phyloP scores from a whole-genome alignment of 306 rosid genomes.

The Corylus americana region DNA sequence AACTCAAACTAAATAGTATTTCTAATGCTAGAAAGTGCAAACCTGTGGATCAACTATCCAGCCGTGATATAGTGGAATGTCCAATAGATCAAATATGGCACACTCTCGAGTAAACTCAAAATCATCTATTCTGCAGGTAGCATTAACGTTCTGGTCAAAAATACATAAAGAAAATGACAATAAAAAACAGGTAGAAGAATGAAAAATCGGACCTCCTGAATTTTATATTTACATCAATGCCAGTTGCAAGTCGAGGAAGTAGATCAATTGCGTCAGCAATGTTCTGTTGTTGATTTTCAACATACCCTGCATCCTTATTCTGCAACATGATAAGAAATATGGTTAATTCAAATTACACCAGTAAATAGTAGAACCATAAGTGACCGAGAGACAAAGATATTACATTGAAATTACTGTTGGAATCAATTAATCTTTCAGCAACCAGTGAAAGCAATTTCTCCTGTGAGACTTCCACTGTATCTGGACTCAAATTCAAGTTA shows the following conservation, averaged over 20 bases:
- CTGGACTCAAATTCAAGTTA: slow-evolving; percentile 74
- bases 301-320: slow-evolving; percentile 90
- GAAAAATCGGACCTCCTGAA: slow-evolving; percentile 67
- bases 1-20: slow-evolving; percentile 15
- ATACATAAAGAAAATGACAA: slow-evolving; percentile 24
- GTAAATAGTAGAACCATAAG: slow-evolving; percentile 18
- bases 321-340: slow-evolving; percentile 33
- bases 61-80: slow-evolving; percentile 95
- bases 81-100: slow-evolving; percentile 96
- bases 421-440: slow-evolving; percentile 87
- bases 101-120: slow-evolving; percentile 98
- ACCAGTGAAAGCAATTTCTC: slow-evolving; percentile 90
- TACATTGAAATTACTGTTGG: slow-evolving; percentile 82
- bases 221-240: slow-evolving; percentile 95
- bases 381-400: slow-evolving; percentile 15
- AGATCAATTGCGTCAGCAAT: slow-evolving; percentile 97
- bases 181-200: slow-evolving; percentile 15
- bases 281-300: slow-evolving; percentile 89
- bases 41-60: slow-evolving; percentile 99
- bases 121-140: slow-evolving; percentile 76
- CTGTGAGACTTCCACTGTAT: slow-evolving; percentile 85
- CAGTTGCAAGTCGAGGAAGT: slow-evolving; percentile 97
- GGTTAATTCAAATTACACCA: slow-evolving; percentile 21
- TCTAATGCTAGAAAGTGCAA: slow-evolving; percentile 26
- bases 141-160: slow-evolving; percentile 31